phyloP scores from a whole-genome alignment of 2,329 filamentous ascomycete species.

The Monosporascus ibericus region DNA sequence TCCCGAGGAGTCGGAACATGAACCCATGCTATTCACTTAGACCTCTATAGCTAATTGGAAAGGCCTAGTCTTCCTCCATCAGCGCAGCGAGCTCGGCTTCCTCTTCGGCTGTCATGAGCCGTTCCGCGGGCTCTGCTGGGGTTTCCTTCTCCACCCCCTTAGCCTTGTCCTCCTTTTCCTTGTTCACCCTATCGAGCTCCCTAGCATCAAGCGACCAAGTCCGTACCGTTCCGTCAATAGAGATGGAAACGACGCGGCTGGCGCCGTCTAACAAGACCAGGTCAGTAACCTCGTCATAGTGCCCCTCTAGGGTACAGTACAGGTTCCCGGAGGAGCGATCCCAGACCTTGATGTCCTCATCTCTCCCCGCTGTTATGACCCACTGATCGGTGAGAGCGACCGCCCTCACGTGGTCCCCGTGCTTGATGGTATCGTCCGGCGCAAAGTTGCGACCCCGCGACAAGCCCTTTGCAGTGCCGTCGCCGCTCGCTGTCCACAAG shows the following conservation, averaged over 20 bases:
- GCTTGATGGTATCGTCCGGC: slow-evolving; percentile 64
- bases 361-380: slow-evolving; percentile 81
- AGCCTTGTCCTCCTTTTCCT: slow-evolving; percentile 45
- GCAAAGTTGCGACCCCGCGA: slow-evolving; percentile 62
- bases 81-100: slow-evolving; percentile 87
- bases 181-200: slow-evolving; percentile 43
- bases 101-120: slow-evolving; percentile 76
- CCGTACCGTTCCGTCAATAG: slow-evolving; percentile 84
- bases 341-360: slow-evolving; percentile 91
- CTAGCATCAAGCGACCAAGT: slow-evolving; percentile 70
- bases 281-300: slow-evolving; percentile 90
- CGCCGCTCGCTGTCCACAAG: slow-evolving; percentile 88
- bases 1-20: too few relatives aligned
- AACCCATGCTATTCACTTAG: too few relatives aligned
- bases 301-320: slow-evolving; percentile 69
- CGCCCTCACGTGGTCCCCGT: slow-evolving; percentile 87
- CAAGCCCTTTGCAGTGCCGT: slow-evolving; percentile 80
- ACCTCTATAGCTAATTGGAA: background rate
- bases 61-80: slow-evolving; percentile 65
- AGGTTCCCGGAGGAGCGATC: slow-evolving; percentile 67
- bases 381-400: slow-evolving; percentile 70
- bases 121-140: slow-evolving; percentile 37
- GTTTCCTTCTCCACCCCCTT: slow-evolving; percentile 44
- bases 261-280: slow-evolving; percentile 54
- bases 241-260: slow-evolving; percentile 65